phyloP scores from a whole-genome alignment of 352 stramenopile genomes.

The Globisporangium spiculum region DNA sequence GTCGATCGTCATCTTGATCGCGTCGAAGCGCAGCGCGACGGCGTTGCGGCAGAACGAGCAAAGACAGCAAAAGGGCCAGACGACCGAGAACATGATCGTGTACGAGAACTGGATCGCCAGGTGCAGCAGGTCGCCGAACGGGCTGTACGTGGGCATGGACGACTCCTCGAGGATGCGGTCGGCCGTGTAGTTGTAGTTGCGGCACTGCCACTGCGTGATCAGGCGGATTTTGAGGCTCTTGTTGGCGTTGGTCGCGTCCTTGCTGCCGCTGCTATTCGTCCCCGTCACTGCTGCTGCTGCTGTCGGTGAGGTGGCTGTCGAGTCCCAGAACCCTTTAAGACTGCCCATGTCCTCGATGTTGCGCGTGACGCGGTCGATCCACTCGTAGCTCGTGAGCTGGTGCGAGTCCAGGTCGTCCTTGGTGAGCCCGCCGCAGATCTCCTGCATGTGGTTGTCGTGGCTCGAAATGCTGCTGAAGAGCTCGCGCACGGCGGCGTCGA shows the following conservation, averaged over 20 bases:
- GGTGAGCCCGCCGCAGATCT: conserved; percentile 38
- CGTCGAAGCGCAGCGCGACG: conserved; percentile 53
- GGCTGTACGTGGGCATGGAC: conserved; percentile 57
- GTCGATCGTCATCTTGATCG: conserved; percentile 66
- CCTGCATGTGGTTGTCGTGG: conserved; percentile 51
- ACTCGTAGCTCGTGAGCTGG: conserved; percentile 56
- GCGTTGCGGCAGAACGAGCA: conserved; percentile 51
- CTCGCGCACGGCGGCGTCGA: conserved; percentile 33
- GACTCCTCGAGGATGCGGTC: conserved; percentile 56
- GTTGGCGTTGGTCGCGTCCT: background rate
- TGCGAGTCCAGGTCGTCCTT: conserved; percentile 42
- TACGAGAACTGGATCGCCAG: conserved; percentile 71
- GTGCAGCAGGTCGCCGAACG: conserved; percentile 50
- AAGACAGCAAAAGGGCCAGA: conserved; percentile 61
- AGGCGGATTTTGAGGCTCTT: conserved; percentile 31
- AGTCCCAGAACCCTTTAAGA: conserved; percentile 33
- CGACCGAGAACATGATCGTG: conserved; percentile 66
- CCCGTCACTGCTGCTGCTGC: background rate
- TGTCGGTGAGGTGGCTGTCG: background rate
- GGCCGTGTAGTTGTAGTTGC: conserved; percentile 55
- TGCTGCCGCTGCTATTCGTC: background rate
- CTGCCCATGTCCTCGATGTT: conserved; percentile 34
- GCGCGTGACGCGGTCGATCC: conserved; percentile 47
- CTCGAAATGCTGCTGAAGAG: conserved; percentile 40
- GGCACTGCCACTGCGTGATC: conserved; percentile 56